Evolutionary conservation across 164 flowering plant genomes (phyloP).

Genomic region (Litsea cubeba): DNA sequence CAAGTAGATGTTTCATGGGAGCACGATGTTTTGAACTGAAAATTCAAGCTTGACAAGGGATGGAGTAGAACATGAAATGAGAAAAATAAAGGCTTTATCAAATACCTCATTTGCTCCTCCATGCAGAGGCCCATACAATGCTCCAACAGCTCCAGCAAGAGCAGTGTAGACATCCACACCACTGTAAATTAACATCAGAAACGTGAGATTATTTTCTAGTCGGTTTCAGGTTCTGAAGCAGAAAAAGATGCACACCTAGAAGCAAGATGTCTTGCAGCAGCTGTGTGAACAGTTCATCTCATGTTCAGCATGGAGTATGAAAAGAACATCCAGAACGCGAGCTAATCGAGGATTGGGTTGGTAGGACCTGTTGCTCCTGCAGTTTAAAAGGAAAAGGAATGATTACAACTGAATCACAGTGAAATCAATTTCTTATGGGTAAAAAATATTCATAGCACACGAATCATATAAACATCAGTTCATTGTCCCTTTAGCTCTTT

Average conservation of each 20-base stretch:
- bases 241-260: slow-evolving; percentile 55
- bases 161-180: slow-evolving; percentile 99
- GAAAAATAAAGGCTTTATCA: neutral
- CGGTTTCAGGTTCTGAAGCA: neutral
- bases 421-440: neutral
- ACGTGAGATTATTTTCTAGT: neutral
- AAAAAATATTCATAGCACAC: neutral
- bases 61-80: neutral
- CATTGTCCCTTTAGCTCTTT: neutral
- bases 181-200: slow-evolving; percentile 30
- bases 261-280: slow-evolving; percentile 98
- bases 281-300: slow-evolving; percentile 98
- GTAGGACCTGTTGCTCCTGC: slow-evolving; percentile 83
- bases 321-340: slow-evolving; percentile 83
- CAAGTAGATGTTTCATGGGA: neutral
- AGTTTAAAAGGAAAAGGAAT: slow-evolving; percentile 11
- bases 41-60: neutral
- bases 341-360: slow-evolving; percentile 94
- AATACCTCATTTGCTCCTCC: slow-evolving; percentile 99
- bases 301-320: slow-evolving; percentile 97
- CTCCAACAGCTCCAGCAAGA: slow-evolving; percentile 98
- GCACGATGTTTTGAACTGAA: neutral
- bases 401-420: slow-evolving; percentile 2
- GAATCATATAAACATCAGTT: neutral
- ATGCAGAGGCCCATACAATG: slow-evolving; percentile 98